These are phyloP conservation scores for Nannochloris sp. DNA, from an alignment of 139 green algal genomes.

Conservation along the genomic window DNA sequence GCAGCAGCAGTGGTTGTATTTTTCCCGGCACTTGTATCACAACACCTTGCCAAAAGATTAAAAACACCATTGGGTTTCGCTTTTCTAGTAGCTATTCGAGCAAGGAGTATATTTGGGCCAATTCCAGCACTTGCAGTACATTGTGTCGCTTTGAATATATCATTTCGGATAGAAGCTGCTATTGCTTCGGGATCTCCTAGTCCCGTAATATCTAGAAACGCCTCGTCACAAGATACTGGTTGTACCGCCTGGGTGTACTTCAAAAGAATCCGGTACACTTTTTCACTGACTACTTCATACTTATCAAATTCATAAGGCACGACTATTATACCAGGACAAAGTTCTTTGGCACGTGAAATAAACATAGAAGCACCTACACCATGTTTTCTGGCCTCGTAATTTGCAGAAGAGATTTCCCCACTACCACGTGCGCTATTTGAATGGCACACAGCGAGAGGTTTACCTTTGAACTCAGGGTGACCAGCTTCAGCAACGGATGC, in stretches of 20 bases:
- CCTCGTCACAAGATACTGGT: constrained; percentile 91
- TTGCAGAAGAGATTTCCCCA: constrained; percentile 81
- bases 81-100: constrained; percentile 46
- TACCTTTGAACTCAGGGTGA: constrained; percentile 50
- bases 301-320: constrained; percentile 93
- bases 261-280: constrained; percentile 79
- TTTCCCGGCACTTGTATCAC: too few species aligned
- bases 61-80: constrained; percentile 62
- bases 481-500: constrained; percentile 56
- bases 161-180: constrained; percentile 37
- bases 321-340: constrained; percentile 84
- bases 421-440: constrained; percentile 62
- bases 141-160: constrained; percentile 41
- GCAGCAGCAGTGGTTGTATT: too few species aligned
- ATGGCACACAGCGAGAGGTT: constrained; percentile 55
- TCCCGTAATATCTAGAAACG: constrained; percentile 85
- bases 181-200: constrained; percentile 54
- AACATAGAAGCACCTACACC: constrained; percentile 76
- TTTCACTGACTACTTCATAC: constrained; percentile 77
- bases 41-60: constrained; percentile 8
- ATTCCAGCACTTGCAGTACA: constrained; percentile 63
- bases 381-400: constrained; percentile 74
- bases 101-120: constrained; percentile 61
- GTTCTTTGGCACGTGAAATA: constrained; percentile 71
- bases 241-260: constrained; percentile 58